phyloP scores from a whole-genome alignment of 2,329 filamentous ascomycete species.

The Calonectria pteridis region DNA sequence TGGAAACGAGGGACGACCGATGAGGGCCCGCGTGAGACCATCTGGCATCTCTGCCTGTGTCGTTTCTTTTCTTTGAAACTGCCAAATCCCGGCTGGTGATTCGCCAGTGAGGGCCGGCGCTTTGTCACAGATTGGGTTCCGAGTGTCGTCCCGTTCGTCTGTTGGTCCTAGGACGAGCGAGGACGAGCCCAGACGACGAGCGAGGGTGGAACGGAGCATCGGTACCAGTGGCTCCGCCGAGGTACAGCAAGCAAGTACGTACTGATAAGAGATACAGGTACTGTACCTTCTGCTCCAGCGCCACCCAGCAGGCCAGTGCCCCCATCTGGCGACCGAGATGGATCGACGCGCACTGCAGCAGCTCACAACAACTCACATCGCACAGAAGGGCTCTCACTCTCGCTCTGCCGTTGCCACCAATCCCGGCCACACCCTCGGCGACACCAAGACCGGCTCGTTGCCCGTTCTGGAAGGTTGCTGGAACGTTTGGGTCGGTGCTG shows the following conservation, averaged over 20 bases:
- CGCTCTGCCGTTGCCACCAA: slow-evolving; percentile 17
- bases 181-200: neutral
- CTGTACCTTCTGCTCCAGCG: too few species aligned
- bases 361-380: neutral
- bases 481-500: slow-evolving; percentile 37
- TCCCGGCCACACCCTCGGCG: slow-evolving; percentile 38
- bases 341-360: neutral
- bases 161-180: neutral
- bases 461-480: slow-evolving; percentile 46
- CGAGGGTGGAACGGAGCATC: slow-evolving; percentile 5
- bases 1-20: neutral
- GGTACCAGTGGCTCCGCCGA: neutral
- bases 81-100: neutral
- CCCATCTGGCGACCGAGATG: neutral
- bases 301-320: neutral
- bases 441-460: slow-evolving; percentile 26
- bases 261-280: neutral
- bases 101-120: neutral
- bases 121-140: neutral
- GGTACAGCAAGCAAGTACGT: neutral
- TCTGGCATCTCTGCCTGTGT: neutral
- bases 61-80: neutral
- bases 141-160: neutral
- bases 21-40: neutral
- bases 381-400: neutral